Evolutionary conservation across 23 red algal species (phyloP), one percentile per base, ranked within the genome.

Genomic region (Gracilaria caudata): DNA sequence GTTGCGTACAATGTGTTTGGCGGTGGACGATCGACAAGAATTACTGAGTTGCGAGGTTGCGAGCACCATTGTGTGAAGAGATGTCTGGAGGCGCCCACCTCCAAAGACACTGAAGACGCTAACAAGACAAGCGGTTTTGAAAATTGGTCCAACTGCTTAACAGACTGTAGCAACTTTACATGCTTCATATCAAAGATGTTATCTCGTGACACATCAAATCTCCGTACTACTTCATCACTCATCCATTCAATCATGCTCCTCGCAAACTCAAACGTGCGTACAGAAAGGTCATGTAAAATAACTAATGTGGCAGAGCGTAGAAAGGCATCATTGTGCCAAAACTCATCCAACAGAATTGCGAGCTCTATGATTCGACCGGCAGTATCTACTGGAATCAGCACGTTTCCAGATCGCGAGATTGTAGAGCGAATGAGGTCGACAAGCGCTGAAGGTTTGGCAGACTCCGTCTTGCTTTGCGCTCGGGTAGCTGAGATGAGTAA

Each of bases 171-270:
- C 51, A 93, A 72, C 64, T 94, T 71, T 59, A 99, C 87, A 74
- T 99, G 97, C 46, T 86, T 86, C 39, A 99, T 89, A 39, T 75
- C 46, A 77, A 99, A 99, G 17, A 92, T 81, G 72, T 99, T 99
- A 38, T 99, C 83, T 39, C 97, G 77, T 33, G 84, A 91, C 32
- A 78, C 86, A 68, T 99, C 97, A 56, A 99, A 99, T 40, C 74
- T 54, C 16, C 81, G 65, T n/a, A 94, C 89, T 26, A 95, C 84
- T 16, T 92, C 89, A 43, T 99, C 97, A 74, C 86, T 92, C 93
- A 94, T 94, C 93, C 92, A 99, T 84, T 99, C 97, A 71, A 99
- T 99, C 97, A 99, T 94, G 36, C 87, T 95, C 24, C 87, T 76
- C 25, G 97, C 97, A 90, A 99, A 95, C 47, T 95, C 97, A 79